Conservation (phyloP, 179 eudicot species). For the Beta lomatogona region DNA sequence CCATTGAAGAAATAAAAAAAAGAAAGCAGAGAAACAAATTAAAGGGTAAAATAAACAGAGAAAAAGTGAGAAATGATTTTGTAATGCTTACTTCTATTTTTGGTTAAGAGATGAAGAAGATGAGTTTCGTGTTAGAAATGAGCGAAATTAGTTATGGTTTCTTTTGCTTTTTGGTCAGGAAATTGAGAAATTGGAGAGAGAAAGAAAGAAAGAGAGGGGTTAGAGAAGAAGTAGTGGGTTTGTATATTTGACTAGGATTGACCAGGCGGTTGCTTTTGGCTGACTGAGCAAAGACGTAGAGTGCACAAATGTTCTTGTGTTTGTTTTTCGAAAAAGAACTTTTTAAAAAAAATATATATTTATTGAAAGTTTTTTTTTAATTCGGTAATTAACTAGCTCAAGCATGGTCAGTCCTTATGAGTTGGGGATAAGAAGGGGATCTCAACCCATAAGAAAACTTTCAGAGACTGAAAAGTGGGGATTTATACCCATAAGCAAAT, state of each 20-base stretch:
- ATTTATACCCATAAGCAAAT: too few relatives aligned
- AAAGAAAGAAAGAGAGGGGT: slow-evolving; percentile 2
- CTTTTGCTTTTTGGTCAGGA: not conserved
- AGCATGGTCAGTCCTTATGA: too few relatives aligned
- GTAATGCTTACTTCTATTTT: not conserved
- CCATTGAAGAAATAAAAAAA: not conserved
- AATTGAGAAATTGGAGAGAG: not conserved
- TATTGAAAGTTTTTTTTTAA: too few relatives aligned
- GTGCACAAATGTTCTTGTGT: too few relatives aligned
- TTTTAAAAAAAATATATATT: too few relatives aligned
- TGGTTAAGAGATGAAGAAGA: too few relatives aligned
- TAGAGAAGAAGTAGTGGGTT: slow-evolving; percentile 14
- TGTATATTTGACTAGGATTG: slow-evolving; percentile 39
- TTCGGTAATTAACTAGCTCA: too few relatives aligned
- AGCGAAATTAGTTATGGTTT: not conserved
- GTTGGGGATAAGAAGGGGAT: too few relatives aligned
- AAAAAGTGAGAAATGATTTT: not conserved
- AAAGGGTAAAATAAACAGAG: not conserved
- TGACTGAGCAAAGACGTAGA: slow-evolving; percentile 12
- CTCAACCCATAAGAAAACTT: too few relatives aligned
- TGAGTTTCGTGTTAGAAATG: slow-evolving; percentile 19
- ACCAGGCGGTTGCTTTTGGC: slow-evolving; percentile 42
- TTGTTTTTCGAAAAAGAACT: too few relatives aligned
- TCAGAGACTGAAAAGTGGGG: too few relatives aligned
- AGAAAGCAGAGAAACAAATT: not conserved